These are phyloP conservation scores for Cetraspora pellucida DNA, from an alignment of 192 early-diverging fungal species.

Conservation along the genomic window DNA sequence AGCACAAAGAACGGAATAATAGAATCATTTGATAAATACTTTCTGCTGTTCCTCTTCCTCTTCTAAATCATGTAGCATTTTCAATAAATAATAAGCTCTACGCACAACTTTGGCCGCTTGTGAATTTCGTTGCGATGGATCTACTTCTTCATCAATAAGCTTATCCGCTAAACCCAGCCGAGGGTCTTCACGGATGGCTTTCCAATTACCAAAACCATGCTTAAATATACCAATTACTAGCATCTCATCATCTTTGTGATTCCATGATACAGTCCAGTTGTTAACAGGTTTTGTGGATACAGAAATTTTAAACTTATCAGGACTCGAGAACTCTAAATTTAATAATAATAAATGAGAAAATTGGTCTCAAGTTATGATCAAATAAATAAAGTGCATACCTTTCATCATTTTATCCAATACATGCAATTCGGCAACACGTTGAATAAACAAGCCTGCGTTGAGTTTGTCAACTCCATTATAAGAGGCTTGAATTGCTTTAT, in stretches of 20 bases:
- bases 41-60: constrained; percentile 35
- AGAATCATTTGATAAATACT: not conserved
- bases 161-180: constrained; percentile 81
- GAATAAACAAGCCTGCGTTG: constrained; percentile 81
- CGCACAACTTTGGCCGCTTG: constrained; percentile 65
- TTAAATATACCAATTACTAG: constrained; percentile 92
- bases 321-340: constrained; percentile 44
- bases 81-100: constrained; percentile 89
- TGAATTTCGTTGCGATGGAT: constrained; percentile 48
- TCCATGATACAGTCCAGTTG: constrained; percentile 88
- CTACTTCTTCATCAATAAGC: constrained; percentile 69
- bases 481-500: constrained; percentile 75
- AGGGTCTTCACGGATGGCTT: constrained; percentile 78
- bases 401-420: constrained; percentile 66
- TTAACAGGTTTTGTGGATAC: constrained; percentile 80
- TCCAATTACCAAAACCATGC: constrained; percentile 94
- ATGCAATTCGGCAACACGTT: constrained; percentile 74
- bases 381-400: not conserved
- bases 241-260: constrained; percentile 92
- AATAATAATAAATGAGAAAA: not conserved
- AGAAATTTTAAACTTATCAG: constrained; percentile 75
- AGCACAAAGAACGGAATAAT: too few species aligned
- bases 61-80: constrained; percentile 75
- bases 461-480: constrained; percentile 80
- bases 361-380: not conserved